Base-by-base conservation (phyloP, 441 rosid genomes). In the Aquilaria agallochum region DNA sequence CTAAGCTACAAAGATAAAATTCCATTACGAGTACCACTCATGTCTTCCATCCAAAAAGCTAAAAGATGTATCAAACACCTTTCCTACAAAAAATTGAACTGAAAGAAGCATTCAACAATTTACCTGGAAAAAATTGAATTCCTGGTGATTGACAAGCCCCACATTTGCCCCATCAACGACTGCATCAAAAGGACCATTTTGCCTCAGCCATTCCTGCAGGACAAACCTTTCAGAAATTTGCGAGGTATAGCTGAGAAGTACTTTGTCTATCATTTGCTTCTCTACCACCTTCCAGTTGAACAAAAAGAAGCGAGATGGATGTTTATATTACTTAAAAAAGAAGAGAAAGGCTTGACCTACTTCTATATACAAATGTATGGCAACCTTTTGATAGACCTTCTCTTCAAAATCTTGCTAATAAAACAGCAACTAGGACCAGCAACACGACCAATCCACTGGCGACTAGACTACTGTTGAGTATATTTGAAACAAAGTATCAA, bases 151-250 rank as follows among this genome's bases (percentile, higher is more conserved):
- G 44, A 79, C 58, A 67, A 88, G 82, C 46, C 95, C 83, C 40
- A 83, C 75, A 75, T 94, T 94, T 36, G 98, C 97, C 57, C 93
- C 96, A 72, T 93, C 98, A 62, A 94, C 64, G 33, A 90, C 86
- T 8, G 96, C 92, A 73, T 94, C 97, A 77, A 88, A 93, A 36
- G 98, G 98, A 71, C 98, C 97, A 76, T 87, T 81, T 72, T 45
- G 59, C 66, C 70, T 69, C 46, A 89, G 74, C 98, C 98, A 90
- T 63, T 83, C 95, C 97, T 93, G 84, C 56, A 65, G 49, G 50
- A 65, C 36, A 68, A 68, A 74, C 53, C 67, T 63, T 62, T 65
- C 49, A 68, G 5, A 40, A 56, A 56, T 77, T 66, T 83, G 76
- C 49, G 58, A 56, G 51, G 36, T 49, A 48, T 54, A 32, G 70